phyloP scores from a whole-genome alignment of 495 filamentous ascomycete genomes.

The Penicillium verhagenii region DNA sequence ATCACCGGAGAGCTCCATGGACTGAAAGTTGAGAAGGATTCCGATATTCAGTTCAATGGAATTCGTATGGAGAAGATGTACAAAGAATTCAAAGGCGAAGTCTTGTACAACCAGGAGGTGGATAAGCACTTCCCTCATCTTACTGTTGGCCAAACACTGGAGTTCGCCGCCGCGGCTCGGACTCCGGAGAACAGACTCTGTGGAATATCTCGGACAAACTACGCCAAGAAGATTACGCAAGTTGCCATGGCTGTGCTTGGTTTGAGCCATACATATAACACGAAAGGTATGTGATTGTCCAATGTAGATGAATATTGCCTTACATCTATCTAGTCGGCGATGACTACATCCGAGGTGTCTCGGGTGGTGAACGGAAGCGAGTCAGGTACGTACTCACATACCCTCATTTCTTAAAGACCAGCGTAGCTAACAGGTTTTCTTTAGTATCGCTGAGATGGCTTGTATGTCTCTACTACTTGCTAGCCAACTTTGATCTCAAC shows the following conservation, averaged over 20 bases:
- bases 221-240: conserved; percentile 47
- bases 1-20: conserved; percentile 72
- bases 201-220: conserved; percentile 41
- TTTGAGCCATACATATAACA: conserved; percentile 60
- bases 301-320: conserved; percentile 70
- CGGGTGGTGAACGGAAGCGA: conserved; percentile 80
- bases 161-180: conserved; percentile 56
- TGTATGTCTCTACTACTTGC: conserved; percentile 27
- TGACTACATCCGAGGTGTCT: conserved; percentile 75
- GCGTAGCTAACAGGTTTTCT: conserved; percentile 5
- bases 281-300: conserved; percentile 70
- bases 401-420: no score
- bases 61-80: conserved; percentile 52
- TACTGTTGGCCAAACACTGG: conserved; percentile 59
- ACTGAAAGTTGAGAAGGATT: conserved; percentile 56
- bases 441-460: conserved; percentile 59
- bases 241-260: conserved; percentile 65
- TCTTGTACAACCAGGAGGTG: conserved; percentile 58
- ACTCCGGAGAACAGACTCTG: conserved; percentile 44
- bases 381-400: conserved; percentile 55
- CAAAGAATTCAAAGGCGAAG: conserved; percentile 62
- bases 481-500: conserved; percentile 47
- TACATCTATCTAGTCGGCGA: conserved; percentile 66
- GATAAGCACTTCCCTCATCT: conserved; percentile 63
- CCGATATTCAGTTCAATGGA: conserved; percentile 65